phyloP scores from a whole-genome alignment of 768 basidiomycete species.

The Hypholoma fasciculare region DNA sequence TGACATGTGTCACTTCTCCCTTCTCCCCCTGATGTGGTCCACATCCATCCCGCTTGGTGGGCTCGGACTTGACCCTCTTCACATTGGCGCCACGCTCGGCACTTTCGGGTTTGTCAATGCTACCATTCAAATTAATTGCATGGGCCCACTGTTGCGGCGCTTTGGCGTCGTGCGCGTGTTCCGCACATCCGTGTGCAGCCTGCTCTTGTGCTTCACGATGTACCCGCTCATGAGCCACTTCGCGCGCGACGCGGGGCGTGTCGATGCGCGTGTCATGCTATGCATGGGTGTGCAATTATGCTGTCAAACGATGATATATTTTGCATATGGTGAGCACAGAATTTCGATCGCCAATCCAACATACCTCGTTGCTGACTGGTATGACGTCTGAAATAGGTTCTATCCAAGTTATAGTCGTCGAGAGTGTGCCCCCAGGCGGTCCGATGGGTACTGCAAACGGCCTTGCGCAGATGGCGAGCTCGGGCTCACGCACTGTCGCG shows the following conservation, averaged over 20 bases:
- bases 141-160: constrained; percentile 49
- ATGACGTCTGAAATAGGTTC: constrained; percentile 34
- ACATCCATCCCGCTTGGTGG: constrained; percentile 65
- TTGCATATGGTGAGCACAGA: constrained; percentile 33
- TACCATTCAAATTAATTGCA: constrained; percentile 50
- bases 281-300: constrained; percentile 34
- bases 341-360: background rate
- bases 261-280: constrained; percentile 29
- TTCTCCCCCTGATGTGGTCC: constrained; percentile 47
- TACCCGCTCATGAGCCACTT: constrained; percentile 38
- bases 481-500: constrained; percentile 45
- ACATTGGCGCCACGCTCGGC: constrained; percentile 50
- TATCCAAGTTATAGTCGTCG: constrained; percentile 44
- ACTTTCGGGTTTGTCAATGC: constrained; percentile 48
- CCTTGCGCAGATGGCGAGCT: constrained; percentile 49
- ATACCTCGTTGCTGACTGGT: background rate
- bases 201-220: constrained; percentile 25
- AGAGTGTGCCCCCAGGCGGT: constrained; percentile 33
- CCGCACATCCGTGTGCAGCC: constrained; percentile 33
- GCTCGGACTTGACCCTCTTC: constrained; percentile 60
- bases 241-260: constrained; percentile 30
- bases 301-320: constrained; percentile 24
- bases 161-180: constrained; percentile 56
- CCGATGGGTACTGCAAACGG: constrained; percentile 54
- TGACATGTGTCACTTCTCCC: constrained; percentile 35